These are phyloP conservation scores for Colletotrichum sp. DNA, from an alignment of 2,329 filamentous ascomycete genomes.

Conservation along the genomic window DNA sequence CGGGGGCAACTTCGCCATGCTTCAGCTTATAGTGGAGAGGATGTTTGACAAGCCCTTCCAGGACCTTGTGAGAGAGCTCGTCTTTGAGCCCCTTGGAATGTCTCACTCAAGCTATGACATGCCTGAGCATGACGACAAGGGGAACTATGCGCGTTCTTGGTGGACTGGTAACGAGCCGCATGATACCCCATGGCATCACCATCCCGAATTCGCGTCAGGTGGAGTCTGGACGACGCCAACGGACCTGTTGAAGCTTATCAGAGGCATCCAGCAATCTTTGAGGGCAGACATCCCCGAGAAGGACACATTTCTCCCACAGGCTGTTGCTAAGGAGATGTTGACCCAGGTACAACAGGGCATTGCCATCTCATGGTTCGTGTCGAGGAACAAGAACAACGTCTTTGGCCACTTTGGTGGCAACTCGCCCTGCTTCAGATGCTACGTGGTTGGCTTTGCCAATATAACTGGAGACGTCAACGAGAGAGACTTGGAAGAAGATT, in stretches of 20 bases:
- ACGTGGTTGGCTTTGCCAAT: conserved; percentile 19
- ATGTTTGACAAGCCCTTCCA: neutral
- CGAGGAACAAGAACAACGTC: neutral
- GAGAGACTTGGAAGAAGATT: conserved; percentile 1
- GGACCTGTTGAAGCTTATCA: conserved; percentile 23
- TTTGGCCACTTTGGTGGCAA: conserved; percentile 25
- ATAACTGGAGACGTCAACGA: neutral
- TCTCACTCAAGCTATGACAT: neutral
- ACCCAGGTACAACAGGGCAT: conserved; percentile 12
- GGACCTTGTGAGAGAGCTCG: neutral
- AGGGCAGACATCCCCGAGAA: neutral
- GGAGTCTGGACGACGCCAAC: conserved; percentile 26
- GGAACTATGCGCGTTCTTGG: conserved; percentile 10
- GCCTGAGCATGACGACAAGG: conserved; percentile 1
- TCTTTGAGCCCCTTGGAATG: neutral
- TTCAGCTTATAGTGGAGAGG: conserved; percentile 7
- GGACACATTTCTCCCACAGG: conserved; percentile 14
- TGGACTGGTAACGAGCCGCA: neutral
- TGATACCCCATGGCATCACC: neutral
- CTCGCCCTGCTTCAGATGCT: conserved; percentile 21
- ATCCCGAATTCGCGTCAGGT: neutral
- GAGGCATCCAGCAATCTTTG: conserved; percentile 23
- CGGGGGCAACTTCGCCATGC: conserved; percentile 1
- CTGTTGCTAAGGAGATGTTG: conserved; percentile 22
- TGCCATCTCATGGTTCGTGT: conserved; percentile 24